Evolutionary conservation across 768 basidiomycete species (phyloP).

Genomic region (Myochromella boudieri): DNA sequence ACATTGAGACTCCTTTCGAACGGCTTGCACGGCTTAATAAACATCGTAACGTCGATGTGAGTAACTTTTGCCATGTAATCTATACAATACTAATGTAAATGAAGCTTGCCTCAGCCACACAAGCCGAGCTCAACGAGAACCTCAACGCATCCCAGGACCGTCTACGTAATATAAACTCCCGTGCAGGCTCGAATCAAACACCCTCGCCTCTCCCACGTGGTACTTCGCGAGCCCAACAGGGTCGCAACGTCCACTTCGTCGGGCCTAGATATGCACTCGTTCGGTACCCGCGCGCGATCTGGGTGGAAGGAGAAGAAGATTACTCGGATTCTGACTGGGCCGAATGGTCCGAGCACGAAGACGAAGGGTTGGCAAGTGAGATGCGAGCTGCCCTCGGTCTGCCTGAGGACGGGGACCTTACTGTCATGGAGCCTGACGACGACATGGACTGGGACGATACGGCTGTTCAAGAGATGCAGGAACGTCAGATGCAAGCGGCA

Average conservation of each 20-base stretch:
- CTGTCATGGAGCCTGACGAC: constrained; percentile 70
- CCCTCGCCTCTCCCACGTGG: constrained; percentile 48
- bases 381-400: constrained; percentile 33
- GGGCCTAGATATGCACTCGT: constrained; percentile 63
- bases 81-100: not conserved
- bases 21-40: constrained; percentile 94
- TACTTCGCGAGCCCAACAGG: constrained; percentile 34
- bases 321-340: constrained; percentile 67
- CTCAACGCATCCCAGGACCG: constrained; percentile 51
- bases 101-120: constrained; percentile 74
- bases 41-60: constrained; percentile 93
- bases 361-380: constrained; percentile 59
- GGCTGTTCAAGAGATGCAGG: constrained; percentile 52
- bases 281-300: constrained; percentile 80
- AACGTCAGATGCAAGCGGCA: constrained; percentile 23
- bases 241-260: constrained; percentile 70
- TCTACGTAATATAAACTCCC: constrained; percentile 50
- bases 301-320: constrained; percentile 76
- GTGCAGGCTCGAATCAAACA: constrained; percentile 46
- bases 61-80: constrained; percentile 28
- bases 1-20: constrained; percentile 98
- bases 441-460: constrained; percentile 88
- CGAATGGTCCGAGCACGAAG: constrained; percentile 68
- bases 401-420: constrained; percentile 28
- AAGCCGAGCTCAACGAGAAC: constrained; percentile 63